These are phyloP conservation scores for carrot (Daucus carota) DNA, from an alignment of 129 eudicot species.

Conservation along the genomic window DH1_v3.0 NC_030382.2:35884001-35884500, in stretches of 20 bases:
- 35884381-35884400: constrained; percentile 30
- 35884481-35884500: constrained; percentile 41
- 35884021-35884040: constrained; percentile 1
- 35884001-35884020: background rate
- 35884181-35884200: constrained; percentile 72
- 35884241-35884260: constrained; percentile 63
- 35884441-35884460: constrained; percentile 39
- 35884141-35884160: constrained; percentile 55
- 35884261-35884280: constrained; percentile 21
- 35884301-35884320: constrained; percentile 24
- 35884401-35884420: constrained; percentile 28
- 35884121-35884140: constrained; percentile 42
- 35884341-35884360: constrained; percentile 57
- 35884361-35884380: constrained; percentile 63
- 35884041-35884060: background rate
- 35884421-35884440: constrained; percentile 61
- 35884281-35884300: constrained; percentile 28
- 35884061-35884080: constrained; percentile 10
- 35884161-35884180: constrained; percentile 57
- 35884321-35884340: constrained; percentile 36
- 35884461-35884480: constrained; percentile 40
- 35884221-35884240: constrained; percentile 57
- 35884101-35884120: constrained; percentile 24
- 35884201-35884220: constrained; percentile 55
- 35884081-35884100: constrained; percentile 9